Evolutionary conservation across 108 stramenopile genomes (phyloP).

Genomic region (Pseudonitzschia multiseries): DNA sequence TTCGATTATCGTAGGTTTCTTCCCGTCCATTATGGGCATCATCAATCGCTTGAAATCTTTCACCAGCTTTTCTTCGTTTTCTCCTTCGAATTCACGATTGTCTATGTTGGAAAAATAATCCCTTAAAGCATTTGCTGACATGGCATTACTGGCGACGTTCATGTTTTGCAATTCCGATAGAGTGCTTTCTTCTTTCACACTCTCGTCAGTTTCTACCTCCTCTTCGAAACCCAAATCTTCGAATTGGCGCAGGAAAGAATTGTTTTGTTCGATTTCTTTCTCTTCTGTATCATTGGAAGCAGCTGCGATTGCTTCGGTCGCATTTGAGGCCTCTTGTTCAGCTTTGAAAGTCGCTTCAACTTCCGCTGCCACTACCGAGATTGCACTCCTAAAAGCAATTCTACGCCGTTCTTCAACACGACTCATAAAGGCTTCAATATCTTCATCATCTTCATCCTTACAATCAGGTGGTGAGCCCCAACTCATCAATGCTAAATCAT

Average conservation of each 20-base stretch:
- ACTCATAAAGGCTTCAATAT: neutral
- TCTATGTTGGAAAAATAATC: slow-evolving; percentile 5
- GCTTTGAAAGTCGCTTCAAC: too few relatives aligned
- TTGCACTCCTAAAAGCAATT: neutral
- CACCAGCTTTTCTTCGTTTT: slow-evolving; percentile 2
- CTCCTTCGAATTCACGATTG: slow-evolving; percentile 1
- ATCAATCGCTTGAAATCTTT: slow-evolving; percentile 22
- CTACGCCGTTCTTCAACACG: slow-evolving; percentile 1
- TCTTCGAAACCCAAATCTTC: neutral
- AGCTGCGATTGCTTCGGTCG: slow-evolving; percentile 8
- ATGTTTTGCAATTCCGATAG: neutral
- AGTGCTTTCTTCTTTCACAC: neutral
- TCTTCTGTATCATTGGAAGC: neutral
- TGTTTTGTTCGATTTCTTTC: slow-evolving; percentile 1
- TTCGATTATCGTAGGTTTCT: slow-evolving; percentile 30
- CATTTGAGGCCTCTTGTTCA: too few relatives aligned
- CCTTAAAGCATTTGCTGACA: neutral
- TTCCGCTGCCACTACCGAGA: too few relatives aligned
- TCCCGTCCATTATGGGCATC: slow-evolving; percentile 18
- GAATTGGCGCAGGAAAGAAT: slow-evolving; percentile 16
- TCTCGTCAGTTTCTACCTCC: neutral
- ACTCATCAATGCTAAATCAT: neutral
- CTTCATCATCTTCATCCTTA: slow-evolving; percentile 5
- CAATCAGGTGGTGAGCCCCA: neutral
- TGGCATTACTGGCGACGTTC: neutral